Evolutionary conservation across 192 early-diverging fungal species (phyloP), one percentile per base, ranked within the genome.

Genomic region (Coemansia sp.): DNA sequence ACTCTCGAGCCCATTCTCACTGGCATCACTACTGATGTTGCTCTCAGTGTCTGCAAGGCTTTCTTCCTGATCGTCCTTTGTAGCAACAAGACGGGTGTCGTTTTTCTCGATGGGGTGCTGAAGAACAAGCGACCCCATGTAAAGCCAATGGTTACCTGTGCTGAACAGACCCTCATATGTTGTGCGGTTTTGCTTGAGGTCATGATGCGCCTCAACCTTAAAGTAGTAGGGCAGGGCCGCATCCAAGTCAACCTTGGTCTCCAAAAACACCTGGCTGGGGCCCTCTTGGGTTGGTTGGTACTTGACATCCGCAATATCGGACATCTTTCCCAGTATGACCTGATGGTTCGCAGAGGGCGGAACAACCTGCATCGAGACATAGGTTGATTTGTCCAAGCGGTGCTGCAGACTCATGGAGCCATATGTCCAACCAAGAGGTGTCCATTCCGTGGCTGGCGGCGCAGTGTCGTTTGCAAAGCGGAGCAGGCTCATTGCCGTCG

Each of bases 121-220:
- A 15, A 72, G 32, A 27, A 72, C 45, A 1, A 72, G 36, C 43
- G 69, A 64, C 5, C 69, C 69, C 30, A 72, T 27, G 46, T 72
- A 72, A n/a, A 56, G 24, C 69, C 69, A 72, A 15, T 53, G 36
- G 20, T 64, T 54, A 9, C 58, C 62, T 14, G 37, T 37, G 33
- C 62, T 72, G 37, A 60, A 72, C 25, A 72, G 43, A 0, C 62
- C 62, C 41, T 72, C 69, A 33, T 72, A 72, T 7, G 63, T 72
- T 18, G 69, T 72, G 18, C 69, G 47, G 42, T 72, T 72, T 17
- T 53, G 46, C 23, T 33, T 28, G 22, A 72, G 36, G 27, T 72
- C 62, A 23, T 72, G 69, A 46, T 72, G 69, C 0, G 69, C 69
- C 33, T 64, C 62, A 50, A 72, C 62, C 41, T 65, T 72, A 35